These are phyloP conservation scores for Fusarium musae DNA, from an alignment of 2,329 filamentous ascomycete genomes.

Conservation along the genomic window DNA sequence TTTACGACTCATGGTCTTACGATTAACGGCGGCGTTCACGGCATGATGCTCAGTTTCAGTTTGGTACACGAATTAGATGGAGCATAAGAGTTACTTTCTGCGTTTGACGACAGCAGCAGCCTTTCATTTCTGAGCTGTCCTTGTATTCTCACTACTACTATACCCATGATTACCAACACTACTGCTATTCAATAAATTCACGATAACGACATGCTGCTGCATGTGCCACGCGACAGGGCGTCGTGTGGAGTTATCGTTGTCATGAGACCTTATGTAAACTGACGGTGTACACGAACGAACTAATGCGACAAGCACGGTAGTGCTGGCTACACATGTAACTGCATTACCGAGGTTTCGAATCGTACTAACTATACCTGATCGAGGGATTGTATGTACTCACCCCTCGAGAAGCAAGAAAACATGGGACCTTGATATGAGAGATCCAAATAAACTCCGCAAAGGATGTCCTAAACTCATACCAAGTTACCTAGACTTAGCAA, in stretches of 20 bases:
- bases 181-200: conserved; percentile 1
- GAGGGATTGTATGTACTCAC: background rate
- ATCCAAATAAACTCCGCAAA: background rate
- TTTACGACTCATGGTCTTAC: conserved; percentile 35
- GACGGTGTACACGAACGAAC: conserved; percentile 30
- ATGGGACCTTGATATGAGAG: background rate
- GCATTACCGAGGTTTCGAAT: conserved; percentile 1
- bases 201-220: conserved; percentile 7
- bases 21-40: conserved; percentile 31
- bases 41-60: conserved; percentile 12
- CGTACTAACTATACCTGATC: background rate
- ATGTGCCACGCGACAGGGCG: conserved; percentile 25
- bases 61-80: conserved; percentile 21
- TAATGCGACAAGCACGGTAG: conserved; percentile 24
- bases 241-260: conserved; percentile 30
- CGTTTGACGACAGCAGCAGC: conserved; percentile 11
- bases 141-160: conserved; percentile 20
- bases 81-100: conserved; percentile 13
- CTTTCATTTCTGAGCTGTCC: background rate
- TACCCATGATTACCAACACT: conserved; percentile 8
- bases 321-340: background rate
- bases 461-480: background rate
- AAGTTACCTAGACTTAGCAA: too few relatives aligned
- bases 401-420: background rate
- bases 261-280: conserved; percentile 31